A percentile compares a stretch with the other conserved stretches of the same genome.
These are phyloP conservation scores for Pistacia integerrima DNA, from an alignment of 345 rosid species.

Conservation along the genomic window DNA sequence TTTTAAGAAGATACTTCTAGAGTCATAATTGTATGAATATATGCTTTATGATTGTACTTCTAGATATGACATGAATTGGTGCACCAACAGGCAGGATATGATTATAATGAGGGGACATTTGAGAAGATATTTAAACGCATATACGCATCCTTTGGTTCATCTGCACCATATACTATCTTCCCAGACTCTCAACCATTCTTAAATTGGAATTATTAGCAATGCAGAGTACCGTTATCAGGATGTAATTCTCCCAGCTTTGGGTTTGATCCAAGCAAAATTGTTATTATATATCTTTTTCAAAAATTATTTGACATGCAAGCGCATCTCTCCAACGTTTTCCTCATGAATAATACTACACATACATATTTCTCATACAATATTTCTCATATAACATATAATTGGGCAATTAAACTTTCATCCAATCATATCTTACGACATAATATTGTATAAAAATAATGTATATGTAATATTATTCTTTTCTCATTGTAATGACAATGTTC, in stretches of 20 bases:
- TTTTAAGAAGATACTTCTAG: background rate
- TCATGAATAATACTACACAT: too few species aligned
- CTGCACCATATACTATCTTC: slow-evolving; percentile 84
- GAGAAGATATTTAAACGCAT: slow-evolving; percentile 85
- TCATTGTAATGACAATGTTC: too few species aligned
- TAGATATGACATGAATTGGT: slow-evolving; percentile 5
- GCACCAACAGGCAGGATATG: slow-evolving; percentile 83
- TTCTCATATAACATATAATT: too few species aligned
- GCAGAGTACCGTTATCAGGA: slow-evolving; percentile 86
- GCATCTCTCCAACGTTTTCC: too few species aligned
- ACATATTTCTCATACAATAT: too few species aligned
- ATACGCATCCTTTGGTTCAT: slow-evolving; percentile 90
- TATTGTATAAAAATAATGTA: too few species aligned
- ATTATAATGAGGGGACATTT: slow-evolving; percentile 84
- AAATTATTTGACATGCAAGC: too few species aligned
- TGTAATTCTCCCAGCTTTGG: slow-evolving; percentile 89
- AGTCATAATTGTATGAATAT: too few species aligned
- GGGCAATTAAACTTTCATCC: too few species aligned
- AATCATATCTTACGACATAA: too few species aligned
- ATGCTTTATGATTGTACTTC: background rate
- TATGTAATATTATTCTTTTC: too few species aligned
- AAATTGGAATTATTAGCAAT: slow-evolving; percentile 79
- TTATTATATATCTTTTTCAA: background rate
- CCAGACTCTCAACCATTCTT: slow-evolving; percentile 81
- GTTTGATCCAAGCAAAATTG: slow-evolving; percentile 62